Evolutionary conservation across 306 rosid genomes (phyloP), one percentile per base, ranked within the genome.

Genomic region (Glycine tomentella): DNA sequence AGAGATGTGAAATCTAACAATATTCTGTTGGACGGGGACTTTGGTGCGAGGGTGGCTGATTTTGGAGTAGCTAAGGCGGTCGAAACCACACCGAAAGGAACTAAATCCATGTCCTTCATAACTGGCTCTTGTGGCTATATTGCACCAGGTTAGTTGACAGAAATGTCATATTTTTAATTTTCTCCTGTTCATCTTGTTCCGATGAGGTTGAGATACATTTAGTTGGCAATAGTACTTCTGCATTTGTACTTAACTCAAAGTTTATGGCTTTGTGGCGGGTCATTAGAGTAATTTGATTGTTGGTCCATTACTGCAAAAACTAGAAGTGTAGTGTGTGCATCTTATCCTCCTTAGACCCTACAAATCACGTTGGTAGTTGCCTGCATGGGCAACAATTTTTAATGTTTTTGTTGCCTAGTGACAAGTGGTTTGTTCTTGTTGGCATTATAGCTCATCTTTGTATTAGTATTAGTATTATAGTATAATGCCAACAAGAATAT

Each of bases 61-160:
- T 95, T 95, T n/a, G 99, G 99, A 17, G 89, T 95, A 5, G 98
- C 99, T 34, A 90, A 88, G 90, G 94, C 65, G 1, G 91, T 95
- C 0, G 98, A 95, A 82, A 81, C 87, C 14, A 61, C 91, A 0
- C 85, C 83, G 0, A 87, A 87, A 79, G 96, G 92, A 13, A 83
- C 82, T 34, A 89, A 91, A 82, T 87, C 99, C 77, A 95, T 91
- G 98, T 93, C 99, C 0, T 76, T 86, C 75, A 90, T 95, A 33
- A 96, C 98, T 13, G 99, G 99, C 40, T 95, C 99, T 36, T 95
- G 97, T 83, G 99, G 99, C 10, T 95, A 95, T 86, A 95, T 95
- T 55, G 99, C 99, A 59, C 99, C 99, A 87, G 99, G 99, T 95
- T 86, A 73, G 99, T 93, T 86, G 68, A 81, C 74, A n/a, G 16